These are phyloP conservation scores for Platanthera zijinensis DNA, from an alignment of 106 monocot genomes.

Conservation along the genomic window DNA sequence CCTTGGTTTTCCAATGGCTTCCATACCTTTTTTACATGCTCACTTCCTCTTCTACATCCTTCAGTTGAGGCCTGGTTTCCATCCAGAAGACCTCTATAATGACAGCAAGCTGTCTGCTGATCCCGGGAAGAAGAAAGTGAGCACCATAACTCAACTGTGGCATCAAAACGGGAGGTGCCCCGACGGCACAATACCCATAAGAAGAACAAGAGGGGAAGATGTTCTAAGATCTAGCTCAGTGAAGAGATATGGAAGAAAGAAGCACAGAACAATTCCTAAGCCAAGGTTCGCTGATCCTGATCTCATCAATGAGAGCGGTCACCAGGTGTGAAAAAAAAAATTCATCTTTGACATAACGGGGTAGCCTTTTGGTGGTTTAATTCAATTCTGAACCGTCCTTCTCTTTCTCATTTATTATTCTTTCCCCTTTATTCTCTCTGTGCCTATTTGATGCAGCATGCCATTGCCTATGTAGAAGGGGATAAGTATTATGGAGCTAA, in stretches of 20 bases:
- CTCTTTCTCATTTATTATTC: neutral
- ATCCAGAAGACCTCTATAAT: constrained; percentile 35
- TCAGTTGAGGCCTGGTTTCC: constrained; percentile 53
- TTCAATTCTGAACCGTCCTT: neutral
- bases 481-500: constrained; percentile 88
- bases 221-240: constrained; percentile 44
- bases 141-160: constrained; percentile 35
- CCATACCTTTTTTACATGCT: neutral
- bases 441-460: constrained; percentile 48
- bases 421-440: neutral
- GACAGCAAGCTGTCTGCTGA: constrained; percentile 25
- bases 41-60: neutral
- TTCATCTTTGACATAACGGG: neutral
- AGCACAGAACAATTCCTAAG: constrained; percentile 24
- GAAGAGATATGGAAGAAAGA: constrained; percentile 50
- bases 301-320: constrained; percentile 45
- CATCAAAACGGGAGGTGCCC: constrained; percentile 50
- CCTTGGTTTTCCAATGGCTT: neutral
- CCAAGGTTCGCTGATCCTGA: constrained; percentile 41
- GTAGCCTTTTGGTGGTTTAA: neutral
- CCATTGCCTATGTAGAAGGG: constrained; percentile 81
- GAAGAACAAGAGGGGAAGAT: constrained; percentile 62
- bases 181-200: constrained; percentile 48
- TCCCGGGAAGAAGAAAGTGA: neutral
- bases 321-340: constrained; percentile 35